Evolutionary conservation across 2,329 filamentous ascomycete genomes (phyloP), one percentile per base, ranked within the genome.

Genomic region (Dactylellina drechsleri): DNA sequence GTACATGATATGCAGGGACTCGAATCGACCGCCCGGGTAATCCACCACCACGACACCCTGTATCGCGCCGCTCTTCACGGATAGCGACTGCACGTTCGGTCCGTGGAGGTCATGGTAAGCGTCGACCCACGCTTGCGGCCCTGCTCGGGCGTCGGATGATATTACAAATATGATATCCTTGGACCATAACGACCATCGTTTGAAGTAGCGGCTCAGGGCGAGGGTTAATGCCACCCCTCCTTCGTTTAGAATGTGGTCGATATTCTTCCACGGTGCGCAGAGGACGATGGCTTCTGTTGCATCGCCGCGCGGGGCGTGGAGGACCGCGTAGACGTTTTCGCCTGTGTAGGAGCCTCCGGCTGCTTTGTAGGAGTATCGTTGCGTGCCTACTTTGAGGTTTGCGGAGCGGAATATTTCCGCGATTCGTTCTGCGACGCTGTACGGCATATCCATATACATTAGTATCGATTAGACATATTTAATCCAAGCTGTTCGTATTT

Each of bases 81-180:
- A 89, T 56, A 99, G 83, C 1, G 92, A 87, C 65, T 90, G 88
- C 26, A 98, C 89, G 6, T 85, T 86, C 0, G 90, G 86, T 77
- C 91, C 86, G 80, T 97, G 93, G 18, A 91, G 90, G 81, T 97
- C 92, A 82, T 99, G 95, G 82, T 99, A 99, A 0, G 95, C 95
- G 80, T 97, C 93, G 7, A 97, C 92, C 95, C 95, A 99, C 23
- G 95, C 95, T 81, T 98, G 93, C 0, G 93, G 92, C 0, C 94
- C 95, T 10, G 92, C 91, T 72, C 90, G 91, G 81, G 92, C 96
- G 82, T 99, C 95, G 0, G 92, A 90, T 0, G 95, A 90, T 54
- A 99, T 87, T 4, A 99, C 83, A 78, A 99, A 89, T 71, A 99
- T 94, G 78, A 99, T 97, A 81, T 99, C 95, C 83, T 99, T 99